These are phyloP conservation scores for Pestalotiopsis sp. DNA, from an alignment of 2,329 filamentous ascomycete genomes.

Conservation along the genomic window DNA sequence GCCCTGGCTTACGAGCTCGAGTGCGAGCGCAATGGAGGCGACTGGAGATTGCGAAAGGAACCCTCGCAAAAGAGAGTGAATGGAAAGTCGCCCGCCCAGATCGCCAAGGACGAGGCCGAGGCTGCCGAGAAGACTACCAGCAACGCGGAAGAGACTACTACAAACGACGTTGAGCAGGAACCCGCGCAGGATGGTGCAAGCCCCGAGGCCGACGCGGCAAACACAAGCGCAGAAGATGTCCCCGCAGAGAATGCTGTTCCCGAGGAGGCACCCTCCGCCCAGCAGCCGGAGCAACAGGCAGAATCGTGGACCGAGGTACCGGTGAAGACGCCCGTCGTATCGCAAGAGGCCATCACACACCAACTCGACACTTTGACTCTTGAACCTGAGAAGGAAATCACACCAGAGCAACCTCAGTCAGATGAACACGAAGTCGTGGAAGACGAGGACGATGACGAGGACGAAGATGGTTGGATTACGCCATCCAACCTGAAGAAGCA, in stretches of 20 bases:
- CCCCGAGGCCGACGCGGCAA: conserved; percentile 32
- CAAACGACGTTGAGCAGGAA: background rate
- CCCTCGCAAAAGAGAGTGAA: conserved; percentile 82
- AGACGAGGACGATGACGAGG: conserved; percentile 52
- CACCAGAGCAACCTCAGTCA: conserved; percentile 12
- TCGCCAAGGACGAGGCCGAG: conserved; percentile 38
- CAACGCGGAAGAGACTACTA: background rate
- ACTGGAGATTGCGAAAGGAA: conserved; percentile 79
- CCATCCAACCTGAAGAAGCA: conserved; percentile 88
- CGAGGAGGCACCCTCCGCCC: too few relatives aligned
- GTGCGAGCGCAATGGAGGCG: conserved; percentile 84
- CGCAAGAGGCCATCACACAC: conserved; percentile 14
- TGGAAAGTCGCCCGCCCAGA: conserved; percentile 62
- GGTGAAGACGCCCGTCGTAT: background rate
- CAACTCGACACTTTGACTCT: conserved; percentile 14
- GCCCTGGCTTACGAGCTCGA: conserved; percentile 95
- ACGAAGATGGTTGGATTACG: conserved; percentile 87
- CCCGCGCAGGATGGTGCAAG: conserved; percentile 29
- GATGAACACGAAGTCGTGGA: conserved; percentile 26
- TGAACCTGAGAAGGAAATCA: conserved; percentile 23
- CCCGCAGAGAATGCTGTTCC: background rate
- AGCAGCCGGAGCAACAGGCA: background rate
- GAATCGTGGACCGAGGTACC: background rate
- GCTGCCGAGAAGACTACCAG: background rate
- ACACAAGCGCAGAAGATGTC: background rate